phyloP scores from a whole-genome alignment of 2,329 filamentous ascomycete genomes.

The Mollisiaceae sp. region DNA sequence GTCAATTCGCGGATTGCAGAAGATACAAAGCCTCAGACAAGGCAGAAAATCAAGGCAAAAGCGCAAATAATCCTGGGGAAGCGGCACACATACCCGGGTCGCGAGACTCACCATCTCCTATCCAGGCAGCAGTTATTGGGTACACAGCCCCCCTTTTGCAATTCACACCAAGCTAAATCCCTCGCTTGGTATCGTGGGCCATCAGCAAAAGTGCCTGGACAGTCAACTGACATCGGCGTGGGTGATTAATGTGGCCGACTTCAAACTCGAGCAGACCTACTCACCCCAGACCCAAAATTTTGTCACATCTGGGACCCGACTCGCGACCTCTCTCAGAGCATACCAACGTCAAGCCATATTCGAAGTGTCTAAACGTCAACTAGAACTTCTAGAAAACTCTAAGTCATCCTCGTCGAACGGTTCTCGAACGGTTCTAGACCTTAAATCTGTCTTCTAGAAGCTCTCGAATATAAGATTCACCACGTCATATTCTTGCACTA shows the following conservation, averaged over 20 bases:
- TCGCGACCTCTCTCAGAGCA: neutral
- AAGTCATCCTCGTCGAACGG: neutral
- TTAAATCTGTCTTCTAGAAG: conserved; percentile 1
- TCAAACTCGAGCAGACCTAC: neutral
- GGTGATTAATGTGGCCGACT: neutral
- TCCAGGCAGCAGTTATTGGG: neutral
- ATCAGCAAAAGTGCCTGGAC: neutral
- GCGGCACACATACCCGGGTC: neutral
- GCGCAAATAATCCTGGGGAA: neutral
- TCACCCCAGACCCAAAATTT: neutral
- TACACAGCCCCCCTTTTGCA: neutral
- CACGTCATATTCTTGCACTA: neutral
- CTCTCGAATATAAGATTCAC: neutral
- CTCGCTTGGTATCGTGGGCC: neutral
- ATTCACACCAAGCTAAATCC: neutral
- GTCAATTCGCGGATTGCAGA: neutral
- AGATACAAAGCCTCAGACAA: neutral
- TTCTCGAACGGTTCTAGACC: neutral
- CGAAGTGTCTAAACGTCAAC: neutral
- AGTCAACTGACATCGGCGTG: neutral
- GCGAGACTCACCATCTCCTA: neutral
- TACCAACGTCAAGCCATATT: neutral
- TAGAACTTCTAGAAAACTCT: neutral
- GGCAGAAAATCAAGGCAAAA: neutral
- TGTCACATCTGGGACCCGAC: neutral